A percentile compares a stretch with the other conserved stretches of the same genome.
These are phyloP conservation scores for thale cress (Arabidopsis thaliana) DNA, from an alignment of 345 rosid genomes.

Conservation along the genomic window DNA sequence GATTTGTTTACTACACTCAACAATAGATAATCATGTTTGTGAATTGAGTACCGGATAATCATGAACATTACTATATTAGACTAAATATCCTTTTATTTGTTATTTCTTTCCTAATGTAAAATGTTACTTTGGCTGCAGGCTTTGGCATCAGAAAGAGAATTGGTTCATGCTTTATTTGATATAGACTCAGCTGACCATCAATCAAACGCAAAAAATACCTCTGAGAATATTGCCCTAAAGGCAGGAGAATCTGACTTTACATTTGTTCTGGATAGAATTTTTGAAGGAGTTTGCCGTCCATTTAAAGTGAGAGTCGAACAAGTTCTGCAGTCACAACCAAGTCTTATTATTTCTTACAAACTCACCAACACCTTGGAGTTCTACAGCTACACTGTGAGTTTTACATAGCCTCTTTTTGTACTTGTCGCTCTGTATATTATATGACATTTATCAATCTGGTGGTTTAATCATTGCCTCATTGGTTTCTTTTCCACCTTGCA, in stretches of 20 bases:
- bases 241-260: slow-evolving; percentile 73
- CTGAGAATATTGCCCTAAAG: slow-evolving; percentile 70
- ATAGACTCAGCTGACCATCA: slow-evolving; percentile 75
- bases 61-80: not conserved
- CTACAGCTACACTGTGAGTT: slow-evolving; percentile 89
- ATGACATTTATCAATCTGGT: slow-evolving; percentile 7
- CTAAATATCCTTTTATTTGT: not conserved
- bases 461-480: slow-evolving; percentile 18
- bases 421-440: not conserved
- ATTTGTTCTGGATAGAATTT: slow-evolving; percentile 94
- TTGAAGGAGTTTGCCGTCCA: slow-evolving; percentile 99
- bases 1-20: not conserved
- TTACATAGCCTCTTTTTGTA: not conserved
- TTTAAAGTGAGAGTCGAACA: slow-evolving; percentile 99
- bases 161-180: slow-evolving; percentile 82
- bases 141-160: slow-evolving; percentile 97
- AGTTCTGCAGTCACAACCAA: slow-evolving; percentile 97
- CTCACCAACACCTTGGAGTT: slow-evolving; percentile 91
- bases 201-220: slow-evolving; percentile 55
- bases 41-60: not conserved
- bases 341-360: slow-evolving; percentile 85
- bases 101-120: slow-evolving; percentile 18
- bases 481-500: slow-evolving; percentile 41
- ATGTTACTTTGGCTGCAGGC: slow-evolving; percentile 59
- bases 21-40: slow-evolving; percentile 3